Base-by-base conservation (phyloP, 805 yeast genomes). In the Candida glaebosa region DNA sequence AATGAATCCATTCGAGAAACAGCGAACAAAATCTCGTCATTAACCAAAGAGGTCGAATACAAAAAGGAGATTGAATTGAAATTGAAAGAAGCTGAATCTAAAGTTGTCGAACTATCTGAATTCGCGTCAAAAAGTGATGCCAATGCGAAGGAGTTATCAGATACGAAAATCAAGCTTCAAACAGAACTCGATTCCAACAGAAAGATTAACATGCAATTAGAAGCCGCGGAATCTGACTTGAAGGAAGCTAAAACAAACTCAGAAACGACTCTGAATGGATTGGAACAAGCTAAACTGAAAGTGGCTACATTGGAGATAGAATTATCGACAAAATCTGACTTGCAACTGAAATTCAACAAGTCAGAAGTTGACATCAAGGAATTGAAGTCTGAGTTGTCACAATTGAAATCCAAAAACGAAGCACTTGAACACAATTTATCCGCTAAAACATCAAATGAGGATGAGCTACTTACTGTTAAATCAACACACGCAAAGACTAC, bases 281-380 rank as follows among this genome's bases (percentile, higher is more conserved):
- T 40, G 15, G 35, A 12, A 16, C 39, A 34, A 20, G 22, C 15
- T n/a, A 34, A 34, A 5, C 18, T 24, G 14, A 19, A 18, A 12
- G 4, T 34, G 9, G 18, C 16, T 2, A 18, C 26, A 7, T 34
- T 34, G 26, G 12, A n/a, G 8, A 6, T 5, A 16, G 16, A 32
- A 16, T 32, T 32, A 16, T 19, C 18, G 7, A 19, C 28, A 8
- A 24, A 12, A 24, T 16, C 18, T 14, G 19, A 32, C 16, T 24
- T 19, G 24, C 20, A 35, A 34, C 18, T 14, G 10, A 18, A 24
- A 10, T 15, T 31, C 4, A 32, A 31, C 16, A 22, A 31, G 15
- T 17, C 22, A 10, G 28, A 33, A 10, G 38, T 28, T n/a, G 38
- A 39, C 10, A 24, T 24, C 14, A 33, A 39, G 15, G 33, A 34